A percentile compares a stretch with the other conserved stretches of the same genome.
Evolutionary conservation across 768 basidiomycete species (phyloP).

Genomic region (Leccinum truebloodii): DNA sequence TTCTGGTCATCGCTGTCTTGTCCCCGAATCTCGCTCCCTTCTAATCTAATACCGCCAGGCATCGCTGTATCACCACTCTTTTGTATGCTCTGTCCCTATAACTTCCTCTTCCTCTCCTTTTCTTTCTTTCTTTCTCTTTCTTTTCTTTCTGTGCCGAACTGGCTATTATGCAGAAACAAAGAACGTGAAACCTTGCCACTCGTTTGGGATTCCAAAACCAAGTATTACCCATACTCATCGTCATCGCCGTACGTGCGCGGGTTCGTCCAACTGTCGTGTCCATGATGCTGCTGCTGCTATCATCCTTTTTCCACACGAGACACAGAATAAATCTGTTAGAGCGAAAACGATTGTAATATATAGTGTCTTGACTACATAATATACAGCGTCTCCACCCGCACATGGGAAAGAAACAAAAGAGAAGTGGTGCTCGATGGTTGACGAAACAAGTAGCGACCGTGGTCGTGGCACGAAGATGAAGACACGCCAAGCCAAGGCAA

Average conservation of each 20-base stretch:
- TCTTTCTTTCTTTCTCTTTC: neutral
- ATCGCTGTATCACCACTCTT: constrained; percentile 29
- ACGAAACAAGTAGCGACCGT: neutral
- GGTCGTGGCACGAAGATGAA: neutral
- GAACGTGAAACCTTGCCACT: constrained; percentile 5
- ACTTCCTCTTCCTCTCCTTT: neutral
- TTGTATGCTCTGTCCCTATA: constrained; percentile 14
- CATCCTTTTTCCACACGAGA: neutral
- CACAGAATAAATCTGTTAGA: neutral
- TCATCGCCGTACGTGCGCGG: constrained; percentile 1
- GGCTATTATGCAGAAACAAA: constrained; percentile 18
- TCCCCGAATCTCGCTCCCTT: neutral
- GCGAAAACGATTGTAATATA: neutral
- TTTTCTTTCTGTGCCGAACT: constrained; percentile 11
- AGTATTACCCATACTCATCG: neutral
- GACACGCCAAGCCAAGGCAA: neutral
- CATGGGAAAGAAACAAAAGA: neutral
- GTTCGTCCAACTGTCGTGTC: neutral
- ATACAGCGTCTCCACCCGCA: neutral
- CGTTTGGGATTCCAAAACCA: neutral
- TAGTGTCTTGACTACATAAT: neutral
- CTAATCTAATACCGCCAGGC: constrained; percentile 18
- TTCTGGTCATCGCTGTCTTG: constrained; percentile 7
- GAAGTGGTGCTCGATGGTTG: neutral
- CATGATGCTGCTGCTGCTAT: neutral